Evolutionary conservation across 2,329 filamentous ascomycete genomes (phyloP), one percentile per base, ranked within the genome.

Genomic region (Trichoderma sp.): DNA sequence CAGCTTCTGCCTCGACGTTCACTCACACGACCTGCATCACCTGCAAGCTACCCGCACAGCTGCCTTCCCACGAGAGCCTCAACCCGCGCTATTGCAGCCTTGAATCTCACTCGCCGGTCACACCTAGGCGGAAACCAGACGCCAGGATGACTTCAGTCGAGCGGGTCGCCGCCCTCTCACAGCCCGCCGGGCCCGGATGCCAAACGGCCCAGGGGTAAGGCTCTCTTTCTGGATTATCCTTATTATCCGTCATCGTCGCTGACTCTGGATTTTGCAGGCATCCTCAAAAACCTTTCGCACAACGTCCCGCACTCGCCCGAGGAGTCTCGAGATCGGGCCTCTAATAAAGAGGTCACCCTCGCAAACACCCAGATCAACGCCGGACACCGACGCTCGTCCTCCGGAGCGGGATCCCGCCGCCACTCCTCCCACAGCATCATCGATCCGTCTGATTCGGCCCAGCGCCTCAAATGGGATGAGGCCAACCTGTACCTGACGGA

Each of bases 401-500:
- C 87, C 29, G 87, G 87, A 70, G 87, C 78, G 8, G 85, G 87
- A 9, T 91, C 89, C n/a, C 90, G 93, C 66, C 90, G 92, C 60
- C 90, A 90, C 71, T 94, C 91, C 1, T 82, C 82, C 67, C 79
- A 83, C 70, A 80, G 82, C 61, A 78, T 75, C 68, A 79, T 76
- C 64, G 78, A 81, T 69, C 81, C 83, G 25, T 79, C 82, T 54
- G 83, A 86, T 50, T 78, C 83, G 19, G 89, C 87, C 68, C 90
- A 92, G 70, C 90, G 93, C 70, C 85, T 99, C 73, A 97, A 97
- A 82, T 99, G 95, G 95, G 95, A 99, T 79, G 95, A 99, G 83
- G 95, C 92, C 54, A 99, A 99, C 77, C 86, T 99, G 35, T 99
- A 97, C 81, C 86, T 99, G 64, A 95, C 95, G 8, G 95, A 99